These are phyloP conservation scores for Phytophthora tentaculata DNA, from an alignment of 352 stramenopile genomes.

Conservation along the genomic window DNA sequence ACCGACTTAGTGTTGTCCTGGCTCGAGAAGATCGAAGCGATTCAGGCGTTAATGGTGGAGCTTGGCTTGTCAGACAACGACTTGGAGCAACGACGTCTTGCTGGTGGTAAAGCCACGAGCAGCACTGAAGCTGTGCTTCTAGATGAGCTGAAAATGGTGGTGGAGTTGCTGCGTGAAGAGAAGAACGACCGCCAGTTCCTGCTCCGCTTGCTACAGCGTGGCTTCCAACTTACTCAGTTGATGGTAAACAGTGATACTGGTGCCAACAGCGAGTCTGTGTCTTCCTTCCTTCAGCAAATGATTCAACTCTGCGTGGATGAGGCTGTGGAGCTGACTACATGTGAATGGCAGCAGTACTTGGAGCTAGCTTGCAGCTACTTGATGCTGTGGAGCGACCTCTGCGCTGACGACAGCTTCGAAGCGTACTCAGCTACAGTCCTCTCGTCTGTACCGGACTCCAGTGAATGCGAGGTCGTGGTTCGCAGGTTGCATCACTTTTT, in stretches of 20 bases:
- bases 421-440: constrained; percentile 50
- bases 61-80: constrained; percentile 70
- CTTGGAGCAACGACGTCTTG: constrained; percentile 54
- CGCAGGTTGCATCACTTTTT: constrained; percentile 58
- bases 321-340: constrained; percentile 16
- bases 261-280: constrained; percentile 12
- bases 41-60: constrained; percentile 60
- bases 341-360: constrained; percentile 37
- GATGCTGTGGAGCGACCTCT: constrained; percentile 43
- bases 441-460: constrained; percentile 16
- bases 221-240: constrained; percentile 51
- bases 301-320: constrained; percentile 45
- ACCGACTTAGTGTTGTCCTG: constrained; percentile 54
- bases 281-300: constrained; percentile 46
- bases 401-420: constrained; percentile 32
- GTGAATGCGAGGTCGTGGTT: constrained; percentile 29
- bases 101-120: constrained; percentile 24
- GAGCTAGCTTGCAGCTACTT: constrained; percentile 61
- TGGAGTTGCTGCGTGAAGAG: constrained; percentile 70
- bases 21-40: constrained; percentile 60
- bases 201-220: constrained; percentile 65
- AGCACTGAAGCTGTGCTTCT: constrained; percentile 57
- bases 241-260: constrained; percentile 20
- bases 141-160: constrained; percentile 67
- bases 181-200: constrained; percentile 60